phyloP scores from a whole-genome alignment of 2,329 filamentous ascomycete genomes.

The Penicillium sp. region DNA sequence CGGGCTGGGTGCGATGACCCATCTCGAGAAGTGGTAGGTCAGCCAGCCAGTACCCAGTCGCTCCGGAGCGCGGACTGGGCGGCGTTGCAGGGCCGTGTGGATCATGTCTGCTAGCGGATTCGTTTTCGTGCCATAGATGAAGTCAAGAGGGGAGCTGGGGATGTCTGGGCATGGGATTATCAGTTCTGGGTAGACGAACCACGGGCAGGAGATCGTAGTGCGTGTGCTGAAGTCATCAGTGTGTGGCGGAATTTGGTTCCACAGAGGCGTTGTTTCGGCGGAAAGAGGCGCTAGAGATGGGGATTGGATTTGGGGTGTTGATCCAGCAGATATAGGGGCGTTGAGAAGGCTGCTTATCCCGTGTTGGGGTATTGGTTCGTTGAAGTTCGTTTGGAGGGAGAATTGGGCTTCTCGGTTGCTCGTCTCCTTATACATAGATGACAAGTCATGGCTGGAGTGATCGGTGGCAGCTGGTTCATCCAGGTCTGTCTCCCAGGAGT shows the following conservation, averaged over 20 bases:
- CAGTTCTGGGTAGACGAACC: constrained; percentile 19
- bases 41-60: constrained; percentile 22
- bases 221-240: constrained; percentile 13
- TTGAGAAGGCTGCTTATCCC: not conserved
- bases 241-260: constrained; percentile 17
- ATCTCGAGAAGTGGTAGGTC: constrained; percentile 22
- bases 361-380: not conserved
- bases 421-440: not conserved
- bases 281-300: not conserved
- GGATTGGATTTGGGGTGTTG: not conserved
- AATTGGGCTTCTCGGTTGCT: not conserved
- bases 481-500: constrained; percentile 19
- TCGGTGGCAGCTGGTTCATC: not conserved
- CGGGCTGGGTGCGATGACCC: constrained; percentile 22
- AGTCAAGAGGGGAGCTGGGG: constrained; percentile 23
- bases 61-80: constrained; percentile 27
- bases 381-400: not conserved
- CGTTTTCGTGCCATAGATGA: constrained; percentile 26
- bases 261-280: not conserved
- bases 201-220: constrained; percentile 7
- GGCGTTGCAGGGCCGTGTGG: constrained; percentile 15
- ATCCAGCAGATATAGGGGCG: not conserved
- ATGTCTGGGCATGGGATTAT: constrained; percentile 20
- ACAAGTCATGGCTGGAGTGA: not conserved
- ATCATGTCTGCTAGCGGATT: constrained; percentile 28